Base-by-base conservation (phyloP, 495 filamentous ascomycete genomes). In the Tuber magnatum region DNA sequence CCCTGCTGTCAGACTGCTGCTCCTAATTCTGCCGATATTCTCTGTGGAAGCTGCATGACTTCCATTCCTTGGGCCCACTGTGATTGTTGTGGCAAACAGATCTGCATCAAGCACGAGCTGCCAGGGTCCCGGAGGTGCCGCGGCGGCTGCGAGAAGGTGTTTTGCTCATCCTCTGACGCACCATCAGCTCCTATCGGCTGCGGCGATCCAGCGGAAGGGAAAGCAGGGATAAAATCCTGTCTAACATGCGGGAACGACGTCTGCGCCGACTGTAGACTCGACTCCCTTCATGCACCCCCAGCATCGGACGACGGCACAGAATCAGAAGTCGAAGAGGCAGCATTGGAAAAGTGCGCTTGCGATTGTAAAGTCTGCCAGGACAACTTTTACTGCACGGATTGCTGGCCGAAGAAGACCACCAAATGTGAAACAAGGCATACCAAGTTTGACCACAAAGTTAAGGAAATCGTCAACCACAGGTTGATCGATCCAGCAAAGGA, bases 51-150 rank as follows among this genome's bases (percentile, higher is more conserved):
- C 10, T 82, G 81, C 44, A 75, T 79, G 74, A 80, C 51, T 6
- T 71, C 72, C 39, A 82, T 80, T 42, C 40, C 65, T 9, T 79
- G 81, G 76, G 78, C 69, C 8, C 65, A n/a, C 35, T 82, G 81
- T 69, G 81, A 83, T 38, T 74, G 78, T 12, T 82, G 81, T 51
- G 69, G 76, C 39, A 76, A 73, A 51, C 75, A 73, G 39, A 76
- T 82, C 51, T 82, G 81, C 68, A 82, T 78, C 43, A 82, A 82
- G 72, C 81, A 82, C 56, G 81, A 82, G 46, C 38, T 78, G 12
- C 76, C 80, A 69, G 78, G 81, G 28, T 80, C 81, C 42, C 78
- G 81, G 69, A 81, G 73, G 48, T 82, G 81, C 38, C 76, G 78
- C 44, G 81, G 81, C 24, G 81, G 81, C 8, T 82, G 81, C 51